Base-by-base conservation (phyloP, 305 asterid species). In the Fraxinus sp. region DNA sequence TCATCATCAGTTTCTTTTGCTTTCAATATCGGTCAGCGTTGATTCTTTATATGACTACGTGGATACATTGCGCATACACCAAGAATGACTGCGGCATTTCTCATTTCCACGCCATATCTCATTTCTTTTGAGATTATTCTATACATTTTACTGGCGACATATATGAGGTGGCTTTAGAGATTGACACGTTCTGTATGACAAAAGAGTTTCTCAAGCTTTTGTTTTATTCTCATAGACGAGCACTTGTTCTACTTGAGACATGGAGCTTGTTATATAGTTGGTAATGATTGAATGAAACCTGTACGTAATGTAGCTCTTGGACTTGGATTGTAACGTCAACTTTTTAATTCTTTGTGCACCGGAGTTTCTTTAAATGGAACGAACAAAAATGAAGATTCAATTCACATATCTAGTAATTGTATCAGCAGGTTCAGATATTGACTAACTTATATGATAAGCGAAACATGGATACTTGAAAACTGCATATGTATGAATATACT, bases 301-400 rank as follows among this genome's bases (percentile, higher is more conserved):
- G 57, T 36, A 3, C 30, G 5, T 74, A 66, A 6, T 22, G 62
- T 52, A 24, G 30, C 49, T 35, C 71, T 75, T 78, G 82, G 78
- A 49, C 59, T 75, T 78, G 80, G 78, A 49, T 79, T 11, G 55
- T 81, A 55, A 52, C 9, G 74, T 78, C 49, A 28, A 62, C 78
- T 74, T 72, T 76, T 33, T 33, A 22, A 64, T 59, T 59, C 81
- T 66, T 22, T 66, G 68, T n/a, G 14, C 36, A 9, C 49, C 36
- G 41, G 57, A 82, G 59, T 20, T 32, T 5, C n/a, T 14, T 11
- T 9, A 59, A 59, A 20, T 80, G 24, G 35, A 28, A 1, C 6
- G 49, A 37, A 35, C 14, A 59, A 2, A 59, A 59, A 59, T 20
- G 14, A 5, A 59, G 70, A 59, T 59, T 59, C 32, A 59, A 26